Base-by-base conservation (phyloP, 108 stramenopile species). In the Fistulifera pelliculosa region DNA sequence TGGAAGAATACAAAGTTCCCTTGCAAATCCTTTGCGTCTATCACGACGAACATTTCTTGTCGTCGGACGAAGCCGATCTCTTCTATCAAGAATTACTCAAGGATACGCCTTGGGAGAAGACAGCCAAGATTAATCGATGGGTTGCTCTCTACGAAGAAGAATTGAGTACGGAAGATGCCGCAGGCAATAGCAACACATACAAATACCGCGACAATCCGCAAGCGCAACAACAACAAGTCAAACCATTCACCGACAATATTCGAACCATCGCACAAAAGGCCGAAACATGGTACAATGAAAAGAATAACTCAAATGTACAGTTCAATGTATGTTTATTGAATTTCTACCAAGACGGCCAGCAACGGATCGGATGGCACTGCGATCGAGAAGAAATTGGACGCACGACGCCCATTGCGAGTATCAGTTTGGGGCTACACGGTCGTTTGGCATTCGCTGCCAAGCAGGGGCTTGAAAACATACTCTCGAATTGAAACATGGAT, bases 241-340 rank as follows among this genome's bases (percentile, higher is more conserved):
- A 18, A n/a, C 50, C 56, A 1, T 68, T 64, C 26, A 56, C 61
- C 16, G 63, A 64, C 0, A 47, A 62, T 13, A 48, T 73, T 25
- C 60, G 49, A 40, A 39, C 24, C 31, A 52, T 72, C 24, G 52
- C 53, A 41, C 11, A 65, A 23, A 19, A 39, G n/a, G 76, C 74
- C 13, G 67, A 80, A 60, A 65, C 76, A 31, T 84, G 79, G 83
- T 84, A 84, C 66, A 35, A 35, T 6, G 31, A 35, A 35, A 35
- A 35, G 31, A 75, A 61, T 26, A 50, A 56, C 40, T 27, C 25
- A 14, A 41, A 40, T 17, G 74, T 78, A 10, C 38, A 74, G 52
- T 84, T 84, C 74, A 80, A 84, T 58, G 71, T 80, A 12, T 84
- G 83, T 56, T 72, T 84, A 14, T 61, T 80, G 11, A 84, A 84